Conservation (phyloP, 306 rosid species). For the Canavalia ensiformis region DNA sequence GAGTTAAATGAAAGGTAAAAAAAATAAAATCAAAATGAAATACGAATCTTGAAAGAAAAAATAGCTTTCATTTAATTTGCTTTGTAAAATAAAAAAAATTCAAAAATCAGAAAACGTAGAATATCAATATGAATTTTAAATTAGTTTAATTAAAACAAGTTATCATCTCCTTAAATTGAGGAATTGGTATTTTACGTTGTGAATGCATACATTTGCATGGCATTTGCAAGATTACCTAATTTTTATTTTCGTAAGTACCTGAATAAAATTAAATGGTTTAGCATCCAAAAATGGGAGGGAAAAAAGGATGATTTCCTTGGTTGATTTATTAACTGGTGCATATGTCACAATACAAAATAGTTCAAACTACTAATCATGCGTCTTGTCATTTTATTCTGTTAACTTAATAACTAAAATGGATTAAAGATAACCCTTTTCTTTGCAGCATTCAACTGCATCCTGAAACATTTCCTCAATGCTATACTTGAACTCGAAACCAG, state of each 20-base stretch:
- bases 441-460: constrained; percentile 58
- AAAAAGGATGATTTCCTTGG: background rate
- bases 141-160: no score
- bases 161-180: no score
- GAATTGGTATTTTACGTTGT: no score
- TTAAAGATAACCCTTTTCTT: constrained; percentile 47
- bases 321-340: background rate
- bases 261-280: background rate
- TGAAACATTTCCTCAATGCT: constrained; percentile 59
- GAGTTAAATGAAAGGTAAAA: no score
- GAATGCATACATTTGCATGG: no score
- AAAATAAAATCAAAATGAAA: no score
- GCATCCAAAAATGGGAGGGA: background rate
- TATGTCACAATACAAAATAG: background rate
- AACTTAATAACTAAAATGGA: background rate
- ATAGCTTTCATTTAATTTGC: no score
- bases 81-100: no score
- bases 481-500: constrained; percentile 64
- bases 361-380: background rate
- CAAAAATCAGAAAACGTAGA: no score
- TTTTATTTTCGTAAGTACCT: background rate
- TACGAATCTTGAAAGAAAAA: no score
- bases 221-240: no score
- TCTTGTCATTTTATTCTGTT: background rate
- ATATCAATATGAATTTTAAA: no score